A percentile compares a stretch with the other conserved stretches of the same genome.
phyloP scores from a whole-genome alignment of 768 basidiomycete species.

The Suillus bovinus region DNA sequence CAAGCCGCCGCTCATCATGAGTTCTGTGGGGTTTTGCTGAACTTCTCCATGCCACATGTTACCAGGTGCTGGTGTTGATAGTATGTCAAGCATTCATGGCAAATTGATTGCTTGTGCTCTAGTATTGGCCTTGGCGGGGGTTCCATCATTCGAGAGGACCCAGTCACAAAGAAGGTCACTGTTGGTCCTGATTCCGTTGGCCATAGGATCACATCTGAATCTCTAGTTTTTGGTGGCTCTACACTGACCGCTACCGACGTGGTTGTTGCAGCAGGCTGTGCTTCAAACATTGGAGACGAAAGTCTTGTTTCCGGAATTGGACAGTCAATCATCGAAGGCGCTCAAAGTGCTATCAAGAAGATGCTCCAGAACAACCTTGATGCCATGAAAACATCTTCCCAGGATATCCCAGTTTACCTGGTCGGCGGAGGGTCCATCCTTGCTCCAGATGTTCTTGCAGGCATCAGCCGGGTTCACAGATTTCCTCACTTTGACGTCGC shows the following conservation, averaged over 20 bases:
- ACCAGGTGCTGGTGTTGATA: conserved; percentile 28
- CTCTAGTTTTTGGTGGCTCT: conserved; percentile 55
- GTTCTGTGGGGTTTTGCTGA: conserved; percentile 59
- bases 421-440: conserved; percentile 70
- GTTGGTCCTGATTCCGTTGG: conserved; percentile 71
- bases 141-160: conserved; percentile 44
- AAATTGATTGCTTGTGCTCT: conserved; percentile 10
- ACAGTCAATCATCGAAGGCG: conserved; percentile 31
- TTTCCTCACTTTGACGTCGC: conserved; percentile 57
- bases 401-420: conserved; percentile 56
- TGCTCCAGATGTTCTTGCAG: conserved; percentile 48
- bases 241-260: conserved; percentile 64
- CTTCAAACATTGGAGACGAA: conserved; percentile 29
- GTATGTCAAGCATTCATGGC: neutral
- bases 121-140: conserved; percentile 69
- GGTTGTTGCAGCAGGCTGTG: conserved; percentile 42
- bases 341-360: conserved; percentile 41
- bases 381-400: conserved; percentile 63
- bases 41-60: conserved; percentile 62
- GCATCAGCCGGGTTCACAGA: conserved; percentile 50
- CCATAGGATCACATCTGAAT: conserved; percentile 49
- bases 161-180: conserved; percentile 39
- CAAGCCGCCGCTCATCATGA: conserved; percentile 65
- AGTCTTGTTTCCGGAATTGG: conserved; percentile 25
- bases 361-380: conserved; percentile 52